Conservation (phyloP, 2,329 filamentous ascomycete species). For the Colletotrichum lini region DNA sequence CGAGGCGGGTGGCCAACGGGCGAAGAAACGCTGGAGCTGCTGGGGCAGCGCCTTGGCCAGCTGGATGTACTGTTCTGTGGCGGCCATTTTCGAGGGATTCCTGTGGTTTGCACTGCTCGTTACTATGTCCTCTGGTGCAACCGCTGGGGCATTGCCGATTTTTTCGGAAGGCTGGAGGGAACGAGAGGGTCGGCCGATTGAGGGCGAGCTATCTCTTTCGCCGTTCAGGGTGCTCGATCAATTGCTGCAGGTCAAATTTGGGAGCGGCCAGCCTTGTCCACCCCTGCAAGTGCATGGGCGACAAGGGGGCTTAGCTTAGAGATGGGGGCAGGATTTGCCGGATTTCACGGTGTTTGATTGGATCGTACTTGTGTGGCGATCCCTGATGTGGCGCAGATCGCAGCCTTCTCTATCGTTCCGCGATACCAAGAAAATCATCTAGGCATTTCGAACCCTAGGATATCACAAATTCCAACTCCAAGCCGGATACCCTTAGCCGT, state of each 20-base stretch:
- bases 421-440: background rate
- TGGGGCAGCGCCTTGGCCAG: slow-evolving; percentile 82
- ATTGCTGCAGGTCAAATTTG: slow-evolving; percentile 38
- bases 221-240: slow-evolving; percentile 18
- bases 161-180: slow-evolving; percentile 9
- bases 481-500: background rate
- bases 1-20: slow-evolving; percentile 84
- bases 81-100: slow-evolving; percentile 25
- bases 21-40: slow-evolving; percentile 88
- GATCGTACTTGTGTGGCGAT: slow-evolving; percentile 3
- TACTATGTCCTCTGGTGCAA: slow-evolving; percentile 5
- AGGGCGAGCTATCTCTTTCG: slow-evolving; percentile 1
- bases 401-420: slow-evolving; percentile 18
- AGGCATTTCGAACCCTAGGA: background rate
- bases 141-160: slow-evolving; percentile 7
- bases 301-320: slow-evolving; percentile 24
- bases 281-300: slow-evolving; percentile 38
- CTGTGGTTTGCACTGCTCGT: slow-evolving; percentile 17
- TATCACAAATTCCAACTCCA: background rate
- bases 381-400: slow-evolving; percentile 18
- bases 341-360: slow-evolving; percentile 20
- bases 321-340: slow-evolving; percentile 32
- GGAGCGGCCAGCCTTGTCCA: slow-evolving; percentile 28
- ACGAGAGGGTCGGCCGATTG: slow-evolving; percentile 8
- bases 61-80: slow-evolving; percentile 58